phyloP scores from a whole-genome alignment of 139 green algal genomes.

The Closterium sp. region DNA sequence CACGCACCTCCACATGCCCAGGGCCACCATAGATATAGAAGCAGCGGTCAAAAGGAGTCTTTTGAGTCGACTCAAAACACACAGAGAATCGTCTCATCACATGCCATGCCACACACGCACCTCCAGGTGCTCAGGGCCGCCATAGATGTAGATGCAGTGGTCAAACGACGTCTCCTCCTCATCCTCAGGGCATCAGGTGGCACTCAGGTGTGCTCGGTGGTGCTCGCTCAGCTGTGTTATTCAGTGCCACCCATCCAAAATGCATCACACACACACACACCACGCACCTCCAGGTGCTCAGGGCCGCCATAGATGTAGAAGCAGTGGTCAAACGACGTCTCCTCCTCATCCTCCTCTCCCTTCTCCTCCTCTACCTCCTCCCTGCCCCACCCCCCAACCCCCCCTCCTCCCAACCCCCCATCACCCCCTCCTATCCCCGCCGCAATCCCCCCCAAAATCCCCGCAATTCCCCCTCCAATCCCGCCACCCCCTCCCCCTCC shows the following conservation, averaged over 20 bases:
- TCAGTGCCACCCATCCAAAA: background rate
- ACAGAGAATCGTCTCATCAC: too few species aligned
- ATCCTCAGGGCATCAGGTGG: background rate
- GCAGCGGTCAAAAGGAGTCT: too few species aligned
- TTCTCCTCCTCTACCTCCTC: constrained; percentile 8
- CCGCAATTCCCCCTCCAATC: constrained; percentile 8
- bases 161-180: constrained; percentile 38
- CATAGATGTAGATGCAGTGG: too few species aligned
- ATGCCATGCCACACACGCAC: too few species aligned
- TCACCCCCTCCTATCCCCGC: background rate
- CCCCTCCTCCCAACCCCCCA: background rate
- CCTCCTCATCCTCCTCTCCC: constrained; percentile 17
- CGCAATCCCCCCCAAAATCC: constrained; percentile 25
- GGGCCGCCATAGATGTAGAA: constrained; percentile 49
- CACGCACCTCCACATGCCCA: constrained; percentile 25
- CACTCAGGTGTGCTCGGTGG: too few species aligned
- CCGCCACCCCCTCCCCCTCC: background rate
- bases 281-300: constrained; percentile 35
- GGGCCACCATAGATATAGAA: constrained; percentile 49
- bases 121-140: too few species aligned
- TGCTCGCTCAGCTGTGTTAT: too few species aligned
- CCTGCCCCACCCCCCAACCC: background rate
- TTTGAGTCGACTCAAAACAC: too few species aligned
- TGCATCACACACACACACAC: background rate
- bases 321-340: constrained; percentile 39